Conservation (phyloP, 2,329 filamentous ascomycete genomes). For the Neoarthrinium moseri region DNA sequence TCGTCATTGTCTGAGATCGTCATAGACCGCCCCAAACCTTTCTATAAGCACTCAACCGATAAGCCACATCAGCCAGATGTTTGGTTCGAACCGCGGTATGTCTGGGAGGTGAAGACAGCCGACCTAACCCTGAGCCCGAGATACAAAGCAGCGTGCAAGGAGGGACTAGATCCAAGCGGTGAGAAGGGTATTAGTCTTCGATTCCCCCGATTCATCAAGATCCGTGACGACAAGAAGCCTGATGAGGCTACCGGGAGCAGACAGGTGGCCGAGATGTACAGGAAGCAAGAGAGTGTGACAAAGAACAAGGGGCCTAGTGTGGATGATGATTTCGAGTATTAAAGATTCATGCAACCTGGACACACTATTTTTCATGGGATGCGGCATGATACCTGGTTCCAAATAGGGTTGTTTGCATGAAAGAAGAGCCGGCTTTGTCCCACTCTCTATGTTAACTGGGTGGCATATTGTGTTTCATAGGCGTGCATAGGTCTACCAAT, state of each 20-base stretch:
- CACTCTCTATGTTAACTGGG: too few relatives aligned
- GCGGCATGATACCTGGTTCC: too few relatives aligned
- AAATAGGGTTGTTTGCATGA: too few relatives aligned
- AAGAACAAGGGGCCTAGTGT: slow-evolving; percentile 84
- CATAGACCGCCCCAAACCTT: slow-evolving; percentile 91
- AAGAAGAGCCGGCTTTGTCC: too few relatives aligned
- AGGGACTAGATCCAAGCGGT: slow-evolving; percentile 70
- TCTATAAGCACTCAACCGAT: slow-evolving; percentile 82
- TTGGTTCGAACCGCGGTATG: slow-evolving; percentile 92
- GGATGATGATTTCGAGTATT: slow-evolving; percentile 99
- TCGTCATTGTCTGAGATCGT: slow-evolving; percentile 70
- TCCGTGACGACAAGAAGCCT: slow-evolving; percentile 92
- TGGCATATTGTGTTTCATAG: too few relatives aligned
- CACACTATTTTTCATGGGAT: too few relatives aligned
- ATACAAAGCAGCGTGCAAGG: slow-evolving; percentile 86
- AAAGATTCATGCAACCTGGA: slow-evolving; percentile 13
- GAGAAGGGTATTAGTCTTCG: slow-evolving; percentile 82
- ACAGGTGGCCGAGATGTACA: slow-evolving; percentile 96
- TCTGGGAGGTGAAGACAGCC: slow-evolving; percentile 98
- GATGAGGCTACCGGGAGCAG: slow-evolving; percentile 82
- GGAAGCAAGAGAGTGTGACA: slow-evolving; percentile 84
- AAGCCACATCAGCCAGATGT: slow-evolving; percentile 95
- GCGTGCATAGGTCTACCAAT: too few relatives aligned
- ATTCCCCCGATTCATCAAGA: slow-evolving; percentile 90
- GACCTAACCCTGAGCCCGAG: slow-evolving; percentile 89